A percentile compares a stretch with the other conserved stretches of the same genome.
Evolutionary conservation across 768 basidiomycete species (phyloP).

Genomic region (Suillus decipiens): DNA sequence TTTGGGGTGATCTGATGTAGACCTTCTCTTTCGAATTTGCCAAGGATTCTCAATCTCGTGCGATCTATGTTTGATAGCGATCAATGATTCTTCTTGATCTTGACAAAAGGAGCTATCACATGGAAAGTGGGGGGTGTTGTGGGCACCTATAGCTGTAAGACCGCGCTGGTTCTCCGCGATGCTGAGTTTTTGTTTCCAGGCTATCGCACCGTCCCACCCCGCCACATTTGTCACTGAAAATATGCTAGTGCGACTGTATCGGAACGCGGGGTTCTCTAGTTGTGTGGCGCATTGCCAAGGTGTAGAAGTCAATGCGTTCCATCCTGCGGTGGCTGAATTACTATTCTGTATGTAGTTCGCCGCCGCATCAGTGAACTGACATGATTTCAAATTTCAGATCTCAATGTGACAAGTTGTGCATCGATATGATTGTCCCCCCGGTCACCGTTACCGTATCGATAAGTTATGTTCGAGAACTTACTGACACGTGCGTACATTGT

Average conservation of each 20-base stretch:
- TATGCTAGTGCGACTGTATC: neutral
- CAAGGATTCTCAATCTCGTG: neutral
- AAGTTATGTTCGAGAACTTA: neutral
- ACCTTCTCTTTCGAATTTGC: constrained; percentile 3
- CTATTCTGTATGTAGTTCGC: neutral
- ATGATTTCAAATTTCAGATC: neutral
- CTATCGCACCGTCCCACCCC: neutral
- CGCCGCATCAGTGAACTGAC: neutral
- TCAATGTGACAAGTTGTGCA: neutral
- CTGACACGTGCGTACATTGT: neutral
- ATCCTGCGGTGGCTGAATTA: neutral
- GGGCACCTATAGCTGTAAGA: neutral
- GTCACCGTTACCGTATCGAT: neutral
- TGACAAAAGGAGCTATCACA: neutral
- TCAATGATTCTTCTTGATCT: neutral
- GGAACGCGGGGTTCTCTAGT: neutral
- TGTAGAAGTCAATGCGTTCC: neutral
- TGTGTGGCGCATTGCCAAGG: neutral
- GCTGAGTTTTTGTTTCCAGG: neutral
- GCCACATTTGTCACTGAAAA: neutral
- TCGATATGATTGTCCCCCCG: neutral
- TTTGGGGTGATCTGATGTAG: neutral
- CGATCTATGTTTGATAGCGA: neutral
- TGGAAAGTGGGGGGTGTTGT: neutral
- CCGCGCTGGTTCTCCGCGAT: neutral